Percentiles rank a stretch among this genome's conserved stretches.
These are phyloP conservation scores for Suillus subaureus DNA, from an alignment of 768 basidiomycete species.

Conservation along the genomic window DNA sequence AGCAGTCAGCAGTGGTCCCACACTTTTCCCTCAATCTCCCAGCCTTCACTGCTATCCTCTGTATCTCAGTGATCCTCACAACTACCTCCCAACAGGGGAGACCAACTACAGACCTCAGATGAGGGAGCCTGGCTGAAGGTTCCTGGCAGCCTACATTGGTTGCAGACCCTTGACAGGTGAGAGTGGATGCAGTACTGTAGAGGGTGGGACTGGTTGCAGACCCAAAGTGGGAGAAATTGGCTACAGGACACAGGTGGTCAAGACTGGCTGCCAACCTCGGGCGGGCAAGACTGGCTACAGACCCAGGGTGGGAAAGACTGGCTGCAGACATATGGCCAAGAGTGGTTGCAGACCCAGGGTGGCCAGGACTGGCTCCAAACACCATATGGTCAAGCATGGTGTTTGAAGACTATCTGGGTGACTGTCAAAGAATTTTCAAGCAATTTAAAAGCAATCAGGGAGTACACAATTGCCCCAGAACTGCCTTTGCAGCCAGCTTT, in stretches of 20 bases:
- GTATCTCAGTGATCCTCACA: too few relatives aligned
- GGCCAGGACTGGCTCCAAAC: background rate
- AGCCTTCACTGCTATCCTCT: too few relatives aligned
- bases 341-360: background rate
- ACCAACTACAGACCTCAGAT: background rate
- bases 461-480: background rate
- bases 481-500: background rate
- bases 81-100: background rate
- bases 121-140: background rate
- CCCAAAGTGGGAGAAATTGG: background rate
- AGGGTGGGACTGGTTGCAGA: background rate
- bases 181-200: background rate
- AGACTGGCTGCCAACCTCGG: background rate
- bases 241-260: background rate
- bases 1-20: background rate
- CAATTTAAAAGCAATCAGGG: background rate
- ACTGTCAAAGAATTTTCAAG: background rate
- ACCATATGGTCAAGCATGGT: background rate
- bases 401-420: background rate
- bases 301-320: background rate
- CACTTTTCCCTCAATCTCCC: background rate
- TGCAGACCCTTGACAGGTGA: background rate
- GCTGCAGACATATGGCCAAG: background rate
- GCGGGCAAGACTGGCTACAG: background rate
- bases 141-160: background rate